Percentiles rank a stretch among this genome's conserved stretches.
Conservation (phyloP, 2,329 filamentous ascomycete species). For the Phaeosphaeria sp. region DNA sequence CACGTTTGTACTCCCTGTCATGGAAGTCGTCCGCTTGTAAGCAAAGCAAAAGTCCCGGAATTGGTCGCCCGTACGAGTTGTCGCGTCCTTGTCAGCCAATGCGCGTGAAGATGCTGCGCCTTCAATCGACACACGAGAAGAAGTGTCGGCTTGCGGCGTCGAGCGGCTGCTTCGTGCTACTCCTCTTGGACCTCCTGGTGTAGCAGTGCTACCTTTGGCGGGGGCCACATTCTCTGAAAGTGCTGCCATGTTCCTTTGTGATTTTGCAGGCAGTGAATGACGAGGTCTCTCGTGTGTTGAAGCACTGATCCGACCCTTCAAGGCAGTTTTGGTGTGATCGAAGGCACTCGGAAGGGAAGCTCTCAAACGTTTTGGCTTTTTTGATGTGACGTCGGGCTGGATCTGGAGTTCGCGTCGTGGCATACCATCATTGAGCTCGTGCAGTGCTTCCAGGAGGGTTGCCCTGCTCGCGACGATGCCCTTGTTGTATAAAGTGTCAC, state of each 20-base stretch:
- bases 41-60: conserved; percentile 28
- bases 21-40: conserved; percentile 17
- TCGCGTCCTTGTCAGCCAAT: not conserved
- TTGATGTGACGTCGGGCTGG: not conserved
- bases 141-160: not conserved
- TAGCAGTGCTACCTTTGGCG: not conserved
- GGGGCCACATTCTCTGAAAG: not conserved
- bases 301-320: not conserved
- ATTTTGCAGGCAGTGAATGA: conserved; percentile 24
- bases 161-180: not conserved
- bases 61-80: conserved; percentile 16
- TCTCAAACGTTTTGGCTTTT: conserved; percentile 3
- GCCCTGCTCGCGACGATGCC: conserved; percentile 27
- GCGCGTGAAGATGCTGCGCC: not conserved
- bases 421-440: conserved; percentile 23
- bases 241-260: not conserved
- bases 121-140: not conserved
- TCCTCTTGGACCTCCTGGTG: not conserved
- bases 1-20: conserved; percentile 30
- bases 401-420: not conserved
- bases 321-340: conserved; percentile 1
- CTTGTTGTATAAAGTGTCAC: conserved; percentile 32
- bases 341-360: conserved; percentile 14
- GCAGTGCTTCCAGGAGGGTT: conserved; percentile 27
- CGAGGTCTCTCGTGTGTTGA: conserved; percentile 10